These are phyloP conservation scores for Alternaria gaisen DNA, from an alignment of 2,329 filamentous ascomycete species.

Conservation along the genomic window DNA sequence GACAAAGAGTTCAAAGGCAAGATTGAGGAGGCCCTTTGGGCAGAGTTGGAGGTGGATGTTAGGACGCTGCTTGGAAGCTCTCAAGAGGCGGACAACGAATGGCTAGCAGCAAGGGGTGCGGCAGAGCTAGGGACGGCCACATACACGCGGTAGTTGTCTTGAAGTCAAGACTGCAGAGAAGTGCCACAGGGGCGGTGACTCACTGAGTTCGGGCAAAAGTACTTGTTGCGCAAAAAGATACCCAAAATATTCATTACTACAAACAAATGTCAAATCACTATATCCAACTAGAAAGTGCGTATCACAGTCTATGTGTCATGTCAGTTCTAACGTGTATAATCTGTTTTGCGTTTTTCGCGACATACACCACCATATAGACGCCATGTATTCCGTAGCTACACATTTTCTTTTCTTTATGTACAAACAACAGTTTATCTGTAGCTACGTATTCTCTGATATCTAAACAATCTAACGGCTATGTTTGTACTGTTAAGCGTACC, in stretches of 20 bases:
- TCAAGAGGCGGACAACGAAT: constrained; percentile 13
- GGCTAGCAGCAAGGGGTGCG: constrained; percentile 35
- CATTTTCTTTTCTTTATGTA: too few relatives aligned
- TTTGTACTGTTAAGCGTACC: too few relatives aligned
- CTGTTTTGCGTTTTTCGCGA: too few relatives aligned
- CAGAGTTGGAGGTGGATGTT: constrained; percentile 31
- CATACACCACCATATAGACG: too few relatives aligned
- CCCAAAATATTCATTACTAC: background rate
- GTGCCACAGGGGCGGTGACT: background rate
- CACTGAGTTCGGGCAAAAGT: background rate
- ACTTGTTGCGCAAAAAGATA: background rate
- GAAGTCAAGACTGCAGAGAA: too few relatives aligned
- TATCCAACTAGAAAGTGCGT: background rate
- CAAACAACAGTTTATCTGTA: too few relatives aligned
- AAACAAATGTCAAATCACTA: background rate
- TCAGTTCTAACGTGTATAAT: background rate
- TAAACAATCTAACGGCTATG: too few relatives aligned
- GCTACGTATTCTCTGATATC: too few relatives aligned
- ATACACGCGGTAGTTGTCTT: background rate
- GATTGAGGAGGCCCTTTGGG: constrained; percentile 33
- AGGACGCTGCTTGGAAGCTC: constrained; percentile 23
- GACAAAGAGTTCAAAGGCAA: constrained; percentile 33
- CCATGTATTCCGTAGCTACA: too few relatives aligned
- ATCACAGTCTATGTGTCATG: background rate
- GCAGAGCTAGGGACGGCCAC: constrained; percentile 22